Evolutionary conservation across 176 grass and related monocot species (phyloP).

Genomic region (Puccinellia tenuiflora): DNA sequence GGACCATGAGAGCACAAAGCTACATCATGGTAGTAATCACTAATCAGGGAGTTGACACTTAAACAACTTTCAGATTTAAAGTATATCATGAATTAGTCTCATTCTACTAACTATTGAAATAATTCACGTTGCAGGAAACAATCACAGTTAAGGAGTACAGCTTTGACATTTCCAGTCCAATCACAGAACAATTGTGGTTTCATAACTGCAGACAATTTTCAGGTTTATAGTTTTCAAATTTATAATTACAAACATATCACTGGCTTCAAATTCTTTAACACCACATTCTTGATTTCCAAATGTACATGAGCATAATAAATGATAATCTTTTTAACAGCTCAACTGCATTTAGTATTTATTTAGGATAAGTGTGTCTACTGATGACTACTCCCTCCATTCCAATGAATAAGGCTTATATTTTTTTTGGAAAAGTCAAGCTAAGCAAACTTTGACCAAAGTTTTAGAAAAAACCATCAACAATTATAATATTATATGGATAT

Average conservation of each 20-base stretch:
- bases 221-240: neutral
- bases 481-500: too few relatives aligned
- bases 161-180: neutral
- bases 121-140: neutral
- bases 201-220: neutral
- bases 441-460: too few relatives aligned
- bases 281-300: neutral
- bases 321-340: neutral
- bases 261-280: neutral
- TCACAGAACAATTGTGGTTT: neutral
- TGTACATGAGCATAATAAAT: neutral
- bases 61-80: neutral
- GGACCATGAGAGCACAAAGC: neutral
- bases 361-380: neutral
- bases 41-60: neutral
- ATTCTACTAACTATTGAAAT: neutral
- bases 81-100: neutral
- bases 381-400: too few relatives aligned
- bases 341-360: neutral
- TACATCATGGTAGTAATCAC: neutral
- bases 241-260: neutral
- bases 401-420: too few relatives aligned
- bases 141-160: neutral
- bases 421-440: too few relatives aligned
- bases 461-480: too few relatives aligned